Evolutionary conservation across 805 yeast genomes (phyloP).

Genomic region (Wickerhamiella allomyrinae): DNA sequence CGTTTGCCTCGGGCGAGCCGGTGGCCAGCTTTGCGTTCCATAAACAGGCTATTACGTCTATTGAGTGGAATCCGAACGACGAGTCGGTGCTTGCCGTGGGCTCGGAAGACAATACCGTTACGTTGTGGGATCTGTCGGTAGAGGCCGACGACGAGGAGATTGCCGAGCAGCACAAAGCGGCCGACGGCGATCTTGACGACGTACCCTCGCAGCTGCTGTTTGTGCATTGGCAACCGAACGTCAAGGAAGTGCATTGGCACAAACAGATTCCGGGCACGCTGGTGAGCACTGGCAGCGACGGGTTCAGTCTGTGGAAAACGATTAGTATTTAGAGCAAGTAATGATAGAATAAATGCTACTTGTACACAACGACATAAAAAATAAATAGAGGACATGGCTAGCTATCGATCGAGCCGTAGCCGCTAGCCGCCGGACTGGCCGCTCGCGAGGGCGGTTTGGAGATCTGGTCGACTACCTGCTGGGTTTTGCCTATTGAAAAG

Average conservation of each 20-base stretch:
- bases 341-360: not conserved
- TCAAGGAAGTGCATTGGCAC: slow-evolving; percentile 97
- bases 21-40: slow-evolving; percentile 95
- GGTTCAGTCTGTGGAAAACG: slow-evolving; percentile 90
- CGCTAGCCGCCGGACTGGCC: not conserved
- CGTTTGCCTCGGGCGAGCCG: slow-evolving; percentile 57
- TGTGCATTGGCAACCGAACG: slow-evolving; percentile 97
- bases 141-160: slow-evolving; percentile 98
- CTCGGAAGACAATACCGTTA: slow-evolving; percentile 92
- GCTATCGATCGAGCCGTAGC: not conserved
- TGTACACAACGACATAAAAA: not conserved
- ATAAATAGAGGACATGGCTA: not conserved
- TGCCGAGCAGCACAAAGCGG: slow-evolving; percentile 64
- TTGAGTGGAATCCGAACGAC: slow-evolving; percentile 87
- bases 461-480: slow-evolving; percentile 4
- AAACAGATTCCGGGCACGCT: slow-evolving; percentile 91
- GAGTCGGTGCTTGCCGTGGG: slow-evolving; percentile 93
- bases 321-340: slow-evolving; percentile 43
- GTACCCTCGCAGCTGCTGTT: slow-evolving; percentile 92
- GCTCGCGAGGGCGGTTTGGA: slow-evolving; percentile 3
- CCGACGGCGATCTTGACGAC: slow-evolving; percentile 59
- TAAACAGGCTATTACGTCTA: slow-evolving; percentile 81
- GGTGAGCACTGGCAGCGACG: slow-evolving; percentile 91
- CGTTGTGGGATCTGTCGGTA: slow-evolving; percentile 95
- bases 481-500: slow-evolving; percentile 16